Conservation (phyloP, 805 yeast species). For the Starmerella scarabaei region DNA sequence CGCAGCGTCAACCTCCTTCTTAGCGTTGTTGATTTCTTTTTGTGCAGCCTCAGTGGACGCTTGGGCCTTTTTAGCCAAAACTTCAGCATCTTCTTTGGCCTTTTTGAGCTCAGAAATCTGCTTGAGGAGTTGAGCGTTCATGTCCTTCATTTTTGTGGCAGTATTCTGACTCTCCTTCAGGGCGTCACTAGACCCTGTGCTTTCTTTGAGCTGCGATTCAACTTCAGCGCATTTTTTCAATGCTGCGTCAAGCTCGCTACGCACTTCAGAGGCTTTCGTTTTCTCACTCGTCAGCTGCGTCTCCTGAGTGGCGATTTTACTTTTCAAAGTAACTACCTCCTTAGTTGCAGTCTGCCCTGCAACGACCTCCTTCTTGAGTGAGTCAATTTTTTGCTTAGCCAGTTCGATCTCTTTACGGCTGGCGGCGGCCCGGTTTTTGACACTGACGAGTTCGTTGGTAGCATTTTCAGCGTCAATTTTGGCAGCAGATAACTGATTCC, state of each 20-base stretch:
- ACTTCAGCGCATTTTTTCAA: neutral
- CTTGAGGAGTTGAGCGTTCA: slow-evolving; percentile 5
- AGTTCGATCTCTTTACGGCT: slow-evolving; percentile 9
- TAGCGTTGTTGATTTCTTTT: neutral
- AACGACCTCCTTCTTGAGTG: neutral
- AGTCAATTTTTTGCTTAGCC: neutral
- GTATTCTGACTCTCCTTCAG: slow-evolving; percentile 1
- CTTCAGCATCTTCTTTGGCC: neutral
- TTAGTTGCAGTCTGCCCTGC: neutral
- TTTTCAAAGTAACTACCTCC: neutral
- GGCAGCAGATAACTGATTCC: slow-evolving; percentile 6
- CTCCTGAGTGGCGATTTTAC: neutral
- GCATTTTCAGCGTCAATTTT: slow-evolving; percentile 5
- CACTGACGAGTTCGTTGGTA: slow-evolving; percentile 4
- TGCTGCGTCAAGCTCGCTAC: neutral
- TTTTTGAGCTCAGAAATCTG: slow-evolving; percentile 2
- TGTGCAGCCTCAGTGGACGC: too few species aligned
- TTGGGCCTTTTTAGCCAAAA: too few species aligned
- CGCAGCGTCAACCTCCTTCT: neutral
- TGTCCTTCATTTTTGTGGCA: slow-evolving; percentile 2
- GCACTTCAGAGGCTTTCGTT: neutral
- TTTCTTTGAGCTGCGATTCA: neutral
- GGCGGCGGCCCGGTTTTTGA: slow-evolving; percentile 7
- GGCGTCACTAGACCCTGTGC: too few species aligned
- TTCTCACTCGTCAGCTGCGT: neutral